Evolutionary conservation across 768 basidiomycete species (phyloP).

Genomic region (Mycena belliarum): DNA sequence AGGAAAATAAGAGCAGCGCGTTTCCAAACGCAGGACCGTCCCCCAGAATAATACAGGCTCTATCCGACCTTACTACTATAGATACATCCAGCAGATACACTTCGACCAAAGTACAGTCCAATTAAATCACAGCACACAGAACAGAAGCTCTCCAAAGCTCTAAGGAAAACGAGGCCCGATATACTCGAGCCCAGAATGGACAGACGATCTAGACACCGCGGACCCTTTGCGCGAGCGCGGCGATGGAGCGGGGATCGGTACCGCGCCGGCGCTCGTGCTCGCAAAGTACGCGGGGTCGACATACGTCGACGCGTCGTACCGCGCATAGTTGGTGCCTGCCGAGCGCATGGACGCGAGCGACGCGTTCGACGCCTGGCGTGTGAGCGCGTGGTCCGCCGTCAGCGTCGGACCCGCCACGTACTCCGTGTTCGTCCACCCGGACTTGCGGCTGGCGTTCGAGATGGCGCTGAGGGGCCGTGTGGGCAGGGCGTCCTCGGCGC

Average conservation of each 20-base stretch:
- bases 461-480: background rate
- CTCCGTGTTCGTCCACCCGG: background rate
- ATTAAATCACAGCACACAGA: background rate
- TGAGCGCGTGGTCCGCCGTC: background rate
- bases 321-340: constrained; percentile 11
- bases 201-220: background rate
- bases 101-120: background rate
- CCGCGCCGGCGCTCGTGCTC: background rate
- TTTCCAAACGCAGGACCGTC: background rate
- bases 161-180: background rate
- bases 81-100: background rate
- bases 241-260: background rate
- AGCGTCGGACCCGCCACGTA: constrained; percentile 5
- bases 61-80: background rate
- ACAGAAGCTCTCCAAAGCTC: background rate
- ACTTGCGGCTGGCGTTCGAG: constrained; percentile 10
- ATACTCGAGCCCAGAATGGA: constrained; percentile 15
- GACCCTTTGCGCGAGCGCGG: constrained; percentile 7
- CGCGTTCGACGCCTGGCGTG: constrained; percentile 15
- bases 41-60: background rate
- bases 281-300: constrained; percentile 21
- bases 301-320: constrained; percentile 14
- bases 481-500: background rate
- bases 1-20: background rate
- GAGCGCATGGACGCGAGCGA: constrained; percentile 16